Evolutionary conservation across 495 filamentous ascomycete species (phyloP).

Genomic region (Daldinia loculata): DNA sequence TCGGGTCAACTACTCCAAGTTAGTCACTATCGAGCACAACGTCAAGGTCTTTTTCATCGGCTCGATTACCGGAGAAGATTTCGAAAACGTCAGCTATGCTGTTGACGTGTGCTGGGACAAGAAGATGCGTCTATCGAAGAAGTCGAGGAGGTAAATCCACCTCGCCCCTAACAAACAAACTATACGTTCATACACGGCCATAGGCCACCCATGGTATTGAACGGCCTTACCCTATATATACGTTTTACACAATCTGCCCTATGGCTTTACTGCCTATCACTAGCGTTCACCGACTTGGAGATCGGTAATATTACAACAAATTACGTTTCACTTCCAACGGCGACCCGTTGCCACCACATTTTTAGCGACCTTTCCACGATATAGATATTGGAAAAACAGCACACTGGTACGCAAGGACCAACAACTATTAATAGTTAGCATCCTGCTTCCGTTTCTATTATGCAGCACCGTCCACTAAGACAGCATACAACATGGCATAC

Average conservation of each 20-base stretch:
- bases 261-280: slow-evolving; percentile 10
- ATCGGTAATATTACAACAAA: slow-evolving; percentile 13
- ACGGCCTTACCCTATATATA: slow-evolving; percentile 30
- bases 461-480: slow-evolving; percentile 2
- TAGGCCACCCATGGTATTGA: slow-evolving; percentile 25
- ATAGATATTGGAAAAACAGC: slow-evolving; percentile 45
- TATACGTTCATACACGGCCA: slow-evolving; percentile 35
- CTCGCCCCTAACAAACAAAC: slow-evolving; percentile 38
- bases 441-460: slow-evolving; percentile 17
- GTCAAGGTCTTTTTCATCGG: slow-evolving; percentile 57
- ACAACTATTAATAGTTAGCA: slow-evolving; percentile 19
- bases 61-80: slow-evolving; percentile 45
- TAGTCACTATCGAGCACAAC: slow-evolving; percentile 60
- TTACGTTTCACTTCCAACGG: slow-evolving; percentile 33
- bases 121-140: slow-evolving; percentile 48
- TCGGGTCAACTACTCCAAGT: slow-evolving; percentile 56
- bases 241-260: slow-evolving; percentile 29
- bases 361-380: slow-evolving; percentile 23
- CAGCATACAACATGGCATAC: slow-evolving; percentile 21
- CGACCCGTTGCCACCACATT: slow-evolving; percentile 9
- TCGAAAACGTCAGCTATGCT: slow-evolving; percentile 50
- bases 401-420: slow-evolving; percentile 42
- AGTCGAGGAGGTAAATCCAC: slow-evolving; percentile 44
- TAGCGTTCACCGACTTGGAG: slow-evolving; percentile 9
- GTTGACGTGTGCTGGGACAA: slow-evolving; percentile 57